Base-by-base conservation (phyloP, 352 stramenopile genomes). In the Globisporangium ultimum region DNA sequence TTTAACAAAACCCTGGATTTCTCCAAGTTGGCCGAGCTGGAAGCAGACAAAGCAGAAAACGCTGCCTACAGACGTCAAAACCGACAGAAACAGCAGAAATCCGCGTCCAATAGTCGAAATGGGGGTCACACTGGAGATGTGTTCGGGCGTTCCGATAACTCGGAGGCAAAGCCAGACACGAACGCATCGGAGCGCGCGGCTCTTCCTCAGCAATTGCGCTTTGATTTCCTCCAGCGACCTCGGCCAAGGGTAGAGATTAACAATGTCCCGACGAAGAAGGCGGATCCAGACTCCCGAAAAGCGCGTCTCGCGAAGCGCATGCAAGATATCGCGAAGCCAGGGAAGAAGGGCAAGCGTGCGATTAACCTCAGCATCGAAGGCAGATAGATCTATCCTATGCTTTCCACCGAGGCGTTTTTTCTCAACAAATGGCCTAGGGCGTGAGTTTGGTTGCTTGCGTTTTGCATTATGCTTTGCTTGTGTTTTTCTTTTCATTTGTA, bases 1-100 rank as follows among this genome's bases (percentile, higher is more conserved):
- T 95, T 95, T 60, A 89, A 93, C 69, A 95, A 95, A 66, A 94
- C 84, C 28, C 61, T 94, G 13, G 87, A 95, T 63, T 95, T 84
- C 58, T 93, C 84, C 0, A 95, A 95, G 54, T 62, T 94, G 42
- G 80, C 82, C 3, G 87, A 95, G 55, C 64, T 94, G 14, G 84
- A 95, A 58, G 86, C 86, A 9, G 86, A 95, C 57, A 93, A 93
- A 69, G 82, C 80, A 1, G 84, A 93, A 52, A 91, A 88, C 45
- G 80, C 80, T 28, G 59, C 70, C 32, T 93, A 89, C 66, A 77
- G 84, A 36, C 84, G 82, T 58, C 78, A 73, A 15, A 8, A 22
- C 58, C 80, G 71, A 20, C 70, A 68, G 15, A 75, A 66, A 42
- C 73, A 85, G 41, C 80, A 81, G 56, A 79, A 85, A 60, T 53